Conservation (phyloP, 441 rosid species). For the Syzygium malaccense region DNA sequence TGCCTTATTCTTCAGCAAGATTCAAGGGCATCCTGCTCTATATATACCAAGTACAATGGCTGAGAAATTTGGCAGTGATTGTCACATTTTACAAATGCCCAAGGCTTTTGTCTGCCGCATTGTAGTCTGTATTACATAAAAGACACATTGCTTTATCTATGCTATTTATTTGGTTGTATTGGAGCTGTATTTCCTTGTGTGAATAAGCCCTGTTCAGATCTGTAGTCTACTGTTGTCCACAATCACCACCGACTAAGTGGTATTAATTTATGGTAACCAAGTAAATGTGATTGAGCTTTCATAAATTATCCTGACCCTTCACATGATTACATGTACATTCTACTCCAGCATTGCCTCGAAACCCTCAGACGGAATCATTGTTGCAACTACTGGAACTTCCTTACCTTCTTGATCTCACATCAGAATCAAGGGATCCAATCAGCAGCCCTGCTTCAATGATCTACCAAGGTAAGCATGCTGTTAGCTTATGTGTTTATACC, state of each 20-base stretch:
- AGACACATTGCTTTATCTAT: neutral
- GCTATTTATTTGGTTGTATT: neutral
- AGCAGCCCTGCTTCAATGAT: constrained; percentile 18
- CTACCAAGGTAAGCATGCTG: constrained; percentile 31
- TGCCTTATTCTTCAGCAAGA: neutral
- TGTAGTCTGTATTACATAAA: neutral
- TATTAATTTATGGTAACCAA: neutral
- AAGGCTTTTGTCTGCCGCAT: neutral
- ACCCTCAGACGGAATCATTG: constrained; percentile 72
- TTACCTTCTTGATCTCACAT: constrained; percentile 55
- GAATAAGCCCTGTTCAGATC: neutral
- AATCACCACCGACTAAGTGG: neutral
- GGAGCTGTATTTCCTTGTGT: neutral
- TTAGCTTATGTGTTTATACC: neutral
- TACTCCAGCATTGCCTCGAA: constrained; percentile 41
- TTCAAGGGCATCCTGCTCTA: neutral
- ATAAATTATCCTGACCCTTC: neutral
- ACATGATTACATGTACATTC: neutral
- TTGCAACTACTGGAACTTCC: constrained; percentile 78
- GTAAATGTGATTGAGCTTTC: neutral
- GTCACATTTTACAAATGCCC: neutral
- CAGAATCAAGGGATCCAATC: constrained; percentile 31
- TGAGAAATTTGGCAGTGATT: neutral
- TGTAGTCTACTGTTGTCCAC: neutral
- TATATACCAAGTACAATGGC: neutral